These are phyloP conservation scores for Mycena maculata DNA, from an alignment of 768 basidiomycete species.

Conservation along the genomic window DNA sequence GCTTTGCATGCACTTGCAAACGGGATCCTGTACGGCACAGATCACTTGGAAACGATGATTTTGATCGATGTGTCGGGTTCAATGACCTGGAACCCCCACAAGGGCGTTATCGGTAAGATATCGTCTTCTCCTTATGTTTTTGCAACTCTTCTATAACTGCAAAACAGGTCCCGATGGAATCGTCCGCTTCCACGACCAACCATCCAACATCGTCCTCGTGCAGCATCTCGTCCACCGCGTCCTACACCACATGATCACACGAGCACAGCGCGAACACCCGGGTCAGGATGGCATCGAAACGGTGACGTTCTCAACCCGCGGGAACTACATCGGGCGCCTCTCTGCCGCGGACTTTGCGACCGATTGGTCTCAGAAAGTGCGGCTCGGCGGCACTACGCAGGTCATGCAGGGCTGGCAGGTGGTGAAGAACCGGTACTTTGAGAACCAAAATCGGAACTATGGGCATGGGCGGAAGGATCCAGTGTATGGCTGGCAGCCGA, in stretches of 20 bases:
- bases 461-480: slow-evolving; percentile 7
- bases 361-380: slow-evolving; percentile 3
- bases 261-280: slow-evolving; percentile 14
- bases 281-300: slow-evolving; percentile 4
- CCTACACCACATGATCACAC: slow-evolving; percentile 13
- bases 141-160: no score
- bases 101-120: slow-evolving; percentile 9
- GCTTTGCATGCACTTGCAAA: slow-evolving; percentile 11
- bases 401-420: no score
- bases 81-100: slow-evolving; percentile 15
- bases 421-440: slow-evolving; percentile 11
- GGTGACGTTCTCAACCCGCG: not conserved
- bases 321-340: slow-evolving; percentile 6
- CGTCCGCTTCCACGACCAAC: slow-evolving; percentile 11
- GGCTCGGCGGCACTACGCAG: slow-evolving; percentile 13
- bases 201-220: slow-evolving; percentile 16
- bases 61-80: slow-evolving; percentile 16
- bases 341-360: slow-evolving; percentile 1
- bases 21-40: not conserved
- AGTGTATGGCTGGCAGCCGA: slow-evolving; percentile 17
- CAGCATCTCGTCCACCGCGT: slow-evolving; percentile 14
- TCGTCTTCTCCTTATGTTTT: not conserved
- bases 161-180: slow-evolving; percentile 5
- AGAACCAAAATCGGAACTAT: not conserved
- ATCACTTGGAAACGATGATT: slow-evolving; percentile 14